Conservation (phyloP, 345 rosid genomes). For the Arabidopsis suecica region DNA sequence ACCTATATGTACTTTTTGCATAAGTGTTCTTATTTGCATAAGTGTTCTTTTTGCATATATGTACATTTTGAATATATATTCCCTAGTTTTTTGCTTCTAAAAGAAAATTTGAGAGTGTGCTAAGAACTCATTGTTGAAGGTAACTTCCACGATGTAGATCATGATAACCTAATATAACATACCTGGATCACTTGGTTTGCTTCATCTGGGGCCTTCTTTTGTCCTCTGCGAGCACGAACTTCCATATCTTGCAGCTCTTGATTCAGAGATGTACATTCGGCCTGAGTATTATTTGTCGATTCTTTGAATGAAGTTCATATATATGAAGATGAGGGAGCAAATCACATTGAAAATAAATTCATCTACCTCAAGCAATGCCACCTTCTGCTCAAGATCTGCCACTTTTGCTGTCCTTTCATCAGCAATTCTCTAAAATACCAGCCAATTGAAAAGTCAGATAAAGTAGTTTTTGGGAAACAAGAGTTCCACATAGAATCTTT, state of each 20-base stretch:
- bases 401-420: conserved; percentile 93
- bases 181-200: conserved; percentile 96
- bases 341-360: conserved; percentile 16
- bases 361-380: conserved; percentile 90
- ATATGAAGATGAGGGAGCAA: conserved; percentile 15
- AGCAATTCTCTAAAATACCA: conserved; percentile 68
- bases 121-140: conserved; percentile 5
- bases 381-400: conserved; percentile 90
- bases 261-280: conserved; percentile 79
- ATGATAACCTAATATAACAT: conserved; percentile 26
- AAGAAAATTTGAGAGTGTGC: conserved; percentile 4
- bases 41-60: no score
- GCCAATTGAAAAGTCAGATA: conserved; percentile 29
- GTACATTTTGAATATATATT: background rate
- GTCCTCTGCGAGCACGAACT: conserved; percentile 82
- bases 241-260: conserved; percentile 98
- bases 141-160: conserved; percentile 6
- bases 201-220: conserved; percentile 89
- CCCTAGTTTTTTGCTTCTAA: conserved; percentile 14
- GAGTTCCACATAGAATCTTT: conserved; percentile 24
- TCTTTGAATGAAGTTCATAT: conserved; percentile 28
- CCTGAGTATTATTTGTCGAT: conserved; percentile 56
- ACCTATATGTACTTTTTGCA: background rate
- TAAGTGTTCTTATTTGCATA: no score
- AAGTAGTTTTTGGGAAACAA: conserved; percentile 13